Conservation (phyloP, 1,284 basidiomycete genomes). For the Meira miltonrushii region DNA sequence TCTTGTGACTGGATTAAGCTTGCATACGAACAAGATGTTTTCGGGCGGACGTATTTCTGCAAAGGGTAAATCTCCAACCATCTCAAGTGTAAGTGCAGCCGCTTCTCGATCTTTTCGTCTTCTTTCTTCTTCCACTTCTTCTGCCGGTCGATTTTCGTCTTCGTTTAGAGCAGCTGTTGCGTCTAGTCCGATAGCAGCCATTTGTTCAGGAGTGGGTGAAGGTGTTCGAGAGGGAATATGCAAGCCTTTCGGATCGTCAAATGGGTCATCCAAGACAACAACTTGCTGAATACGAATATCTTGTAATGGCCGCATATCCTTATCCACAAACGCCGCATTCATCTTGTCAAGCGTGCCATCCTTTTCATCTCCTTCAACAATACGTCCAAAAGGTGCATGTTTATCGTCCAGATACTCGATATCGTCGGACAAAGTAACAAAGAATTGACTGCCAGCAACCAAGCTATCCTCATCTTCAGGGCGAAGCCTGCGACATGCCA, state of each 20-base stretch:
- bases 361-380: slow-evolving; percentile 81
- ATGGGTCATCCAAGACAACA: slow-evolving; percentile 95
- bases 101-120: slow-evolving; percentile 81
- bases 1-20: slow-evolving; percentile 88
- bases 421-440: slow-evolving; percentile 81
- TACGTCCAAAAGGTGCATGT: slow-evolving; percentile 89
- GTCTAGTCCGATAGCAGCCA: slow-evolving; percentile 63
- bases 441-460: slow-evolving; percentile 91
- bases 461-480: slow-evolving; percentile 62
- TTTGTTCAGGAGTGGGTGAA: slow-evolving; percentile 54
- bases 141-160: slow-evolving; percentile 63
- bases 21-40: slow-evolving; percentile 98
- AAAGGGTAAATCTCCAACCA: slow-evolving; percentile 97
- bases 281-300: slow-evolving; percentile 78
- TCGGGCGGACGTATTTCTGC: slow-evolving; percentile 96
- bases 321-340: slow-evolving; percentile 83
- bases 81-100: slow-evolving; percentile 91
- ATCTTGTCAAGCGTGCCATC: slow-evolving; percentile 73
- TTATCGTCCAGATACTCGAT: slow-evolving; percentile 94
- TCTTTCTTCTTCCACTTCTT: slow-evolving; percentile 71
- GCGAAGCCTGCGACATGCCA: slow-evolving; percentile 22
- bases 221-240: slow-evolving; percentile 71
- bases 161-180: slow-evolving; percentile 57
- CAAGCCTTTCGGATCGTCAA: slow-evolving; percentile 67
- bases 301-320: slow-evolving; percentile 81